Evolutionary conservation across 352 stramenopile species (phyloP), one percentile per base, ranked within the genome.

Genomic region (Globisporangium apiculatum): DNA sequence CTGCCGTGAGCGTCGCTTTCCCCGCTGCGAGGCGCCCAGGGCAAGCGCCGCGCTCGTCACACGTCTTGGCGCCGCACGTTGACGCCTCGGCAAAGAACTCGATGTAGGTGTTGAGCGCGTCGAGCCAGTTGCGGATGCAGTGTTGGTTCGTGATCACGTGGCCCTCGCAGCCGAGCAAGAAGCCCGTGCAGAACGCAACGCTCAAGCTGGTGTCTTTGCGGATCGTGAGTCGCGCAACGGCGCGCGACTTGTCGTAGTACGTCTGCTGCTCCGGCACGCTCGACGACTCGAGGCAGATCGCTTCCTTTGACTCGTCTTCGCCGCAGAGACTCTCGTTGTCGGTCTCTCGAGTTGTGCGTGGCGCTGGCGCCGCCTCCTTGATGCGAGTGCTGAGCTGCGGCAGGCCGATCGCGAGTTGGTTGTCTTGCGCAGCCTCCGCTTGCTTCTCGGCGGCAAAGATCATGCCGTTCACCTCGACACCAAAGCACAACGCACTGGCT

Each of bases 121-220:
- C 79, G 57, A 83, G 63, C 51, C 61, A 75, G 35, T 77, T 64
- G 18, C 69, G 46, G 17, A 92, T 88, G 54, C 83, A 92, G 59
- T 92, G 83, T 52, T 92, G 67, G 69, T 92, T 92, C 11, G 83
- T 92, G 56, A 92, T 64, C 54, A 92, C 48, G 61, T 92, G 79
- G 12, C 79, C 83, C 11, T 87, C 78, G 57, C 80, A 88, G n/a
- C 83, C 83, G 0, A 92, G 47, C 4, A 92, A 42, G 48, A 76
- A 92, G 11, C 79, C 83, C 24, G 83, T 90, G 64, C 83, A 92
- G 55, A 71, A 92, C 8, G 77, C 77, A 24, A 82, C 62, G 51
- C 71, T 62, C 65, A 87, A 71, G 35, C 68, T 73, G 48, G 79
- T 83, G 54, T 86, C 65, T 51, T 86, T 86, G 59, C 74, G 67